Conservation (phyloP, 176 grass and related monocot species). For the Eremochloa ophiuroides region DNA sequence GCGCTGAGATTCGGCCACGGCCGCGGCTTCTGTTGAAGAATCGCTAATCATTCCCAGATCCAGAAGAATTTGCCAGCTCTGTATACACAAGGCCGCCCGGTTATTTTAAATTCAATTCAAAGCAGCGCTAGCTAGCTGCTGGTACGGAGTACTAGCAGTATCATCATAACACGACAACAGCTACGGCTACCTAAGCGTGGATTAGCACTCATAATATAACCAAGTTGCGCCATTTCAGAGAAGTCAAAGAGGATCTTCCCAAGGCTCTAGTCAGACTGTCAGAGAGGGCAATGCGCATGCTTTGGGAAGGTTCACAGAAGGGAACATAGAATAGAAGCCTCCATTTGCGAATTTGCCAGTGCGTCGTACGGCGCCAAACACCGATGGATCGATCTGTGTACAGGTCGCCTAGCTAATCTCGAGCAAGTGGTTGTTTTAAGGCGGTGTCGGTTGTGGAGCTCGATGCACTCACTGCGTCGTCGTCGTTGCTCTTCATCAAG, state of each 20-base stretch:
- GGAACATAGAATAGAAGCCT: conserved; percentile 40
- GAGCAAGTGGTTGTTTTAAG: conserved; percentile 36
- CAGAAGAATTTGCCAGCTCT: conserved; percentile 48
- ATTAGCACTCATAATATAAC: background rate
- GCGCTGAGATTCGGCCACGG: conserved; percentile 16
- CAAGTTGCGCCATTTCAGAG: background rate
- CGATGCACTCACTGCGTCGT: conserved; percentile 15
- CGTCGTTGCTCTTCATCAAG: conserved; percentile 2
- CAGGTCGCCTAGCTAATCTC: background rate
- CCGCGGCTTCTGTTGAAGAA: background rate
- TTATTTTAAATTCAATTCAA: background rate
- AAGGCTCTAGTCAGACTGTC: conserved; percentile 2
- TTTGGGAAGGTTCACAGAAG: conserved; percentile 30
- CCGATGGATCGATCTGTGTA: background rate
- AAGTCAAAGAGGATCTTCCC: conserved; percentile 50
- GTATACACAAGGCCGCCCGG: background rate
- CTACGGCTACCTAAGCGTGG: background rate
- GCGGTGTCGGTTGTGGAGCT: conserved; percentile 46
- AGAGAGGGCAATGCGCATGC: conserved; percentile 11
- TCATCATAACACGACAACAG: background rate
- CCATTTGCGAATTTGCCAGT: conserved; percentile 37
- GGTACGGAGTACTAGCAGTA: background rate
- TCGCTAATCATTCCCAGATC: conserved; percentile 51
- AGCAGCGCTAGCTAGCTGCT: no score
- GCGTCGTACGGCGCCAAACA: conserved; percentile 6